Evolutionary conservation across 805 yeast genomes (phyloP).

Genomic region (Scheffersomyces ergatensis): DNA sequence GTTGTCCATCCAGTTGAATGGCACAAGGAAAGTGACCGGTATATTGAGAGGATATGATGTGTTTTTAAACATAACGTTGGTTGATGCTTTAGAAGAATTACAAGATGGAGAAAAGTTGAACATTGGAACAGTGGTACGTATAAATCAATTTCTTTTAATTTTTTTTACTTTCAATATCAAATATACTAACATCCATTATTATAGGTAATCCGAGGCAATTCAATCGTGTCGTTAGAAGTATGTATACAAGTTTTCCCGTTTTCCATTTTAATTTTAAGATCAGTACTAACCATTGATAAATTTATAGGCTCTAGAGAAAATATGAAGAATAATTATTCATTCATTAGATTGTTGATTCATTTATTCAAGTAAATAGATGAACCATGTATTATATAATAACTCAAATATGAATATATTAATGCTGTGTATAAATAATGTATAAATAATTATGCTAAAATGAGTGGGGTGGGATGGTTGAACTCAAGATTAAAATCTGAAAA

Average conservation of each 20-base stretch:
- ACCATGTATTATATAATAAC: too few species aligned
- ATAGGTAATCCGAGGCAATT: slow-evolving; percentile 69
- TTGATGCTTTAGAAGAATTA: slow-evolving; percentile 65
- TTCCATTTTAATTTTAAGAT: slow-evolving; percentile 1
- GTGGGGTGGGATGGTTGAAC: too few species aligned
- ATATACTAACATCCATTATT: slow-evolving; percentile 14
- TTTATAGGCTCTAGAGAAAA: slow-evolving; percentile 32
- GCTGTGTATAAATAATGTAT: too few species aligned
- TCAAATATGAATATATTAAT: too few species aligned
- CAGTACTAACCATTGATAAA: neutral
- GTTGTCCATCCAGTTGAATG: slow-evolving; percentile 72
- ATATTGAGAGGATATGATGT: slow-evolving; percentile 81
- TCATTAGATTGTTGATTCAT: too few species aligned
- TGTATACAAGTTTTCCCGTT: slow-evolving; percentile 18
- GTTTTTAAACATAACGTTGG: slow-evolving; percentile 70
- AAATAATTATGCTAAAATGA: too few species aligned
- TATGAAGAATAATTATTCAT: too few species aligned
- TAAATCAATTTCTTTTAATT: neutral
- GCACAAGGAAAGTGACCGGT: slow-evolving; percentile 77
- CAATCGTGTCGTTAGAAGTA: slow-evolving; percentile 71
- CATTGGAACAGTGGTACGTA: slow-evolving; percentile 61
- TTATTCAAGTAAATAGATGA: too few species aligned
- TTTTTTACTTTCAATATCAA: neutral
- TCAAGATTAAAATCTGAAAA: slow-evolving; percentile 3
- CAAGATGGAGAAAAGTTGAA: slow-evolving; percentile 48